phyloP scores from a whole-genome alignment of 768 basidiomycete genomes.

The Lactarius sp. region DNA sequence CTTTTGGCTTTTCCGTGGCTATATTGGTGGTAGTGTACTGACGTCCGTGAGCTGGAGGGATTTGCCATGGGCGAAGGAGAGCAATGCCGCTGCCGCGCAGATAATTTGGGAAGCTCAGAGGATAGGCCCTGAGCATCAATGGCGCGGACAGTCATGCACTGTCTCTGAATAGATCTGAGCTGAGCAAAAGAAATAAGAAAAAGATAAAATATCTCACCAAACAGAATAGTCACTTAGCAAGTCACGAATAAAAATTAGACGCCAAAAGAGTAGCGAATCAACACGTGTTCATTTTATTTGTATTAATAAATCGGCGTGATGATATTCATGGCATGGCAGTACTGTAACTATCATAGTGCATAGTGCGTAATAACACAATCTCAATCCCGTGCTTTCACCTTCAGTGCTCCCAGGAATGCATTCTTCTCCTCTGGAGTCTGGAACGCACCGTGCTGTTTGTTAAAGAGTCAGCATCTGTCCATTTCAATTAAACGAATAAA shows the following conservation, averaged over 20 bases:
- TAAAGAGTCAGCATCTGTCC: constrained; percentile 8
- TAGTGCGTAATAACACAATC: constrained; percentile 31
- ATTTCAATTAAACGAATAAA: background rate
- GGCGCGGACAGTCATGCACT: constrained; percentile 67
- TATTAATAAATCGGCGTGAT: background rate
- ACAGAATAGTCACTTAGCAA: too few species aligned
- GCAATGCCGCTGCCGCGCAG: constrained; percentile 34
- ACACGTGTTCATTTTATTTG: background rate
- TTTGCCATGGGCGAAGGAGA: constrained; percentile 1
- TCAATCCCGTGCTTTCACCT: constrained; percentile 75
- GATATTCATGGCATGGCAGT: background rate
- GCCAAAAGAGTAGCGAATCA: too few species aligned
- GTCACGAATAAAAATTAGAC: too few species aligned
- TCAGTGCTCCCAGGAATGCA: constrained; percentile 90
- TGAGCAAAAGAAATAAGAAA: background rate
- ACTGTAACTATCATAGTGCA: background rate
- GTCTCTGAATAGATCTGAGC: background rate
- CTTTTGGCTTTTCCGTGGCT: background rate
- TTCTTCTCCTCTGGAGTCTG: constrained; percentile 96
- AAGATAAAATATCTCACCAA: background rate
- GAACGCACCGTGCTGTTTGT: constrained; percentile 82
- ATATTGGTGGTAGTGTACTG: background rate
- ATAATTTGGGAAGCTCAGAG: constrained; percentile 56
- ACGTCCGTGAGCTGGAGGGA: background rate
- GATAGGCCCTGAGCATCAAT: constrained; percentile 86